A percentile compares a stretch with the other conserved stretches of the same genome.
These are phyloP conservation scores for Fusarium lyarnte DNA, from an alignment of 2,329 filamentous ascomycete species.

Conservation along the genomic window DNA sequence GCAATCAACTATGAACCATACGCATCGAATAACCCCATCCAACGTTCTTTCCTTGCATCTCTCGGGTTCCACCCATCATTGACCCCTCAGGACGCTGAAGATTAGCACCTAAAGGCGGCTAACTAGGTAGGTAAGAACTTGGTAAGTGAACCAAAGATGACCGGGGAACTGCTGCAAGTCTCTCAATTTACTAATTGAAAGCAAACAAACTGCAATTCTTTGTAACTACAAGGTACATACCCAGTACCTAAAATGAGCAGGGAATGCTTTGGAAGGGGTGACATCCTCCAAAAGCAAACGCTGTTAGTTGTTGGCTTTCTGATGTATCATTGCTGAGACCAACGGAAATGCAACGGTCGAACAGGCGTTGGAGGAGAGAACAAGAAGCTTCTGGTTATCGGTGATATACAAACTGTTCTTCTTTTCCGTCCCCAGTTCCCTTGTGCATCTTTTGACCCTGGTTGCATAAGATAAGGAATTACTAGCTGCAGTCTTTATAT, in stretches of 20 bases:
- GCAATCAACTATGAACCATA: neutral
- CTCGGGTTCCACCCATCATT: neutral
- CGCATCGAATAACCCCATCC: neutral
- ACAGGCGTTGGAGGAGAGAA: neutral
- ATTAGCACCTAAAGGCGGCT: neutral
- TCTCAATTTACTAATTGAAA: neutral
- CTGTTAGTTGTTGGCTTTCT: neutral
- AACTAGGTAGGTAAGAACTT: neutral
- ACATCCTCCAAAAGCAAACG: neutral
- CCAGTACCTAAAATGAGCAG: neutral
- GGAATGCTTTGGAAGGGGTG: neutral
- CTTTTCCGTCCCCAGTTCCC: neutral
- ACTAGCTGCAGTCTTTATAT: neutral
- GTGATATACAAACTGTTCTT: neutral
- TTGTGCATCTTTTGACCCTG: neutral
- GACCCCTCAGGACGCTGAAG: neutral
- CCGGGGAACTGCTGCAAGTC: neutral
- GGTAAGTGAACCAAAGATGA: neutral
- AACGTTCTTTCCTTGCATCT: neutral
- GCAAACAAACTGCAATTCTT: neutral
- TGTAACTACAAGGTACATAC: neutral
- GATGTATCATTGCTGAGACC: neutral
- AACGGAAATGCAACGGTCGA: neutral
- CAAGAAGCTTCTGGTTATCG: neutral
- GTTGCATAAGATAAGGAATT: neutral